phyloP scores from a whole-genome alignment of 1,139 yeast species.

The Wickerhamiella pararugosa region DNA sequence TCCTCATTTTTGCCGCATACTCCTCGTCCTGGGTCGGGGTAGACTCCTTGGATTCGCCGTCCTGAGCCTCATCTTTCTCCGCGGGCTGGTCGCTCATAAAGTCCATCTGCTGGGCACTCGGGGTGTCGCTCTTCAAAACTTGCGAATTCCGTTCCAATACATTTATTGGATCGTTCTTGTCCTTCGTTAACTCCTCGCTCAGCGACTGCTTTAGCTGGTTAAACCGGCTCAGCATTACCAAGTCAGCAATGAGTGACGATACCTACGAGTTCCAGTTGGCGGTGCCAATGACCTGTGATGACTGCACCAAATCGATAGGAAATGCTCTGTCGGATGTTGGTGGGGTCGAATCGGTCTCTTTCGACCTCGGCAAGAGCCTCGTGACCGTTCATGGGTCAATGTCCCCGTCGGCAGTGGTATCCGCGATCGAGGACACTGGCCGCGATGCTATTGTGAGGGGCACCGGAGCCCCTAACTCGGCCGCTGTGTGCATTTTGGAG shows the following conservation, averaged over 20 bases:
- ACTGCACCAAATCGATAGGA: slow-evolving; percentile 49
- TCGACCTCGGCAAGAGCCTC: slow-evolving; percentile 38
- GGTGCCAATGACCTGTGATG: slow-evolving; percentile 61
- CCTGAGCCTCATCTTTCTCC: neutral
- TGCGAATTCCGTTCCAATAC: slow-evolving; percentile 19
- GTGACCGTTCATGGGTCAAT: slow-evolving; percentile 50
- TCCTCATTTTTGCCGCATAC: slow-evolving; percentile 47
- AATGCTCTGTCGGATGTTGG: slow-evolving; percentile 32
- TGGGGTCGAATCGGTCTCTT: slow-evolving; percentile 33
- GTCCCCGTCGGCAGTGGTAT: slow-evolving; percentile 57
- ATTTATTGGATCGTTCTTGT: slow-evolving; percentile 13
- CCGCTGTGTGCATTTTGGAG: slow-evolving; percentile 85
- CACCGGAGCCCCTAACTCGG: slow-evolving; percentile 72
- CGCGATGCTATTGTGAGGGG: slow-evolving; percentile 87
- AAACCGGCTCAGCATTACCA: slow-evolving; percentile 42
- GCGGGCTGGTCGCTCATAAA: neutral
- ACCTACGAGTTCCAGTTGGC: slow-evolving; percentile 23
- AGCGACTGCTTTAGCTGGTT: slow-evolving; percentile 51
- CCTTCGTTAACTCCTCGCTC: slow-evolving; percentile 38
- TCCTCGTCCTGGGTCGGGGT: slow-evolving; percentile 16
- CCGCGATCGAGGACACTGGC: slow-evolving; percentile 55
- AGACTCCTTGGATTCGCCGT: neutral
- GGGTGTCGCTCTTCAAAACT: slow-evolving; percentile 19
- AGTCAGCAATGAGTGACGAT: neutral
- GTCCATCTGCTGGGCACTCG: slow-evolving; percentile 17